Base-by-base conservation (phyloP, 208 protist species). In the Porcisia deanei region DNA sequence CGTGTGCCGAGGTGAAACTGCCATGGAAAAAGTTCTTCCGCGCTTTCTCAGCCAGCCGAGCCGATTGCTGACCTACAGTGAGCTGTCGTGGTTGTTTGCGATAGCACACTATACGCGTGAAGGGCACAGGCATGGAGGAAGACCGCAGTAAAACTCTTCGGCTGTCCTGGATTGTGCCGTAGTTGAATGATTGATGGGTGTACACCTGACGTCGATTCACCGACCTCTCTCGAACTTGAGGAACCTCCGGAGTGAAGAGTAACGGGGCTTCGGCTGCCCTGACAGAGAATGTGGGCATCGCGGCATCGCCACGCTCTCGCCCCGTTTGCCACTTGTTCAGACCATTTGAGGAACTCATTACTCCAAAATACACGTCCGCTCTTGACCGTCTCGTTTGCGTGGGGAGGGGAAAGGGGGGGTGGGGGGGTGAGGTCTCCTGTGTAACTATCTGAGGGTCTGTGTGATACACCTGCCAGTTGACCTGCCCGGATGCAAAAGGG, bases 1-100 rank as follows among this genome's bases (percentile, higher is more conserved):
- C 91, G 68, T 93, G 91, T 22, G 80, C 83, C 9, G 91, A 95
- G 45, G 89, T 92, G 77, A 95, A 95, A 66, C 86, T 89, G 49
- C 87, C 91, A 83, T 93, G 88, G 68, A 92, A 95, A 60, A 88
- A 91, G 72, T 88, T 91, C 63, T 86, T 85, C 71, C 83, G 85
- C 2, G 88, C 89, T 77, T 91, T 83, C 69, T 95, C 87, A 1
- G 82, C 88, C 41, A 95, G 74, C 41, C 85, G 84, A 12, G 78
- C 84, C 30, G 86, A 88, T 77, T 93, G 86, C 85, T 95, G 79
- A 1, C 75, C 75, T 1, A 95, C 84, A 14, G 85, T 92, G 20
- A 87, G 83, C 77, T 87, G 80, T 67, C 81, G 83, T 34, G 78
- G 61, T 2, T 58, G 57, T 0, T 77, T 75, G 12, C 83, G 81